A percentile compares a stretch with the other conserved stretches of the same genome.
phyloP scores from a whole-genome alignment of 306 rosid genomes.

The Heteromeles arbutifolia region DNA sequence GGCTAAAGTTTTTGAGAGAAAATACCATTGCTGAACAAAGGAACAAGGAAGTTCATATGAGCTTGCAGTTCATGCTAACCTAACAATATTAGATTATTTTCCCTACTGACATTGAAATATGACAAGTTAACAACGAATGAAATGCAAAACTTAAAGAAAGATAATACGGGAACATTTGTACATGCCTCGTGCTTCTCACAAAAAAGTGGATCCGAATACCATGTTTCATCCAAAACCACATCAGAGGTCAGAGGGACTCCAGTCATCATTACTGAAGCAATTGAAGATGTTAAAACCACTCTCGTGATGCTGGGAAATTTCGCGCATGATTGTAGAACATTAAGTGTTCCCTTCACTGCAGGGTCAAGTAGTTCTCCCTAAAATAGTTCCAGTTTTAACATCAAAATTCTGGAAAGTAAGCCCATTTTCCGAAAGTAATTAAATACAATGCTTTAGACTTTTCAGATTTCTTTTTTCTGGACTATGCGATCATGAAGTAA shows the following conservation, averaged over 20 bases:
- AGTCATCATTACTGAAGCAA: neutral
- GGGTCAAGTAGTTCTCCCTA: slow-evolving; percentile 25
- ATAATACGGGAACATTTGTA: no score
- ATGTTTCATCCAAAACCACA: slow-evolving; percentile 18
- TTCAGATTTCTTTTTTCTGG: no score
- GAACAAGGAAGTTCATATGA: neutral
- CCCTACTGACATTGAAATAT: neutral
- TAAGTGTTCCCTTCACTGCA: slow-evolving; percentile 29
- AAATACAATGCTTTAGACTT: no score
- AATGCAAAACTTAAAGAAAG: neutral
- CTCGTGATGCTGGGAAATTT: slow-evolving; percentile 4
- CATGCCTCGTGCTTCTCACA: slow-evolving; percentile 14
- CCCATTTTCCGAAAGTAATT: no score
- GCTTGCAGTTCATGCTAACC: neutral
- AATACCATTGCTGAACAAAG: slow-evolving; percentile 7
- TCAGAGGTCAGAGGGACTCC: slow-evolving; percentile 16
- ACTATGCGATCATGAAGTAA: no score
- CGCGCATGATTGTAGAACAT: slow-evolving; percentile 21
- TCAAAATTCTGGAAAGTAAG: neutral
- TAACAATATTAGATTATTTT: neutral
- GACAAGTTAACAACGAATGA: neutral
- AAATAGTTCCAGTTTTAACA: neutral
- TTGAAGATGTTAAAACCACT: slow-evolving; percentile 29
- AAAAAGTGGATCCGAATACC: slow-evolving; percentile 22
- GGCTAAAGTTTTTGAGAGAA: slow-evolving; percentile 17